Evolutionary conservation across 805 yeast genomes (phyloP).

Genomic region (Jamesozyma gamospora): DNA sequence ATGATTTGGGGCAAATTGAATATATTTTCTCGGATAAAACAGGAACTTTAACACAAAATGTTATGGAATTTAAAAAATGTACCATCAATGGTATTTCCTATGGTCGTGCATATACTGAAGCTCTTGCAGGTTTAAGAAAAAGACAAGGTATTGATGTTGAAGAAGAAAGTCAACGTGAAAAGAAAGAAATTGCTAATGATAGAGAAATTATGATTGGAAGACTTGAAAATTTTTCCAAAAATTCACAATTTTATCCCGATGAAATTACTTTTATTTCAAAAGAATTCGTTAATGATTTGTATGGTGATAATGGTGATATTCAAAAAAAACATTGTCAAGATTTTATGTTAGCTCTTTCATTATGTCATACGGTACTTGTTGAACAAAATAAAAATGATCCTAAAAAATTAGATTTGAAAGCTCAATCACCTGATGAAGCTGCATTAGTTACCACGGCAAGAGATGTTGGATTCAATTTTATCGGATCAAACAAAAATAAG

Average conservation of each 20-base stretch:
- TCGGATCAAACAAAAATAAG: slow-evolving; percentile 58
- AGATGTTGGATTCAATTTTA: slow-evolving; percentile 61
- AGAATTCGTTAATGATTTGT: slow-evolving; percentile 51
- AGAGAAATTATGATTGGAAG: slow-evolving; percentile 45
- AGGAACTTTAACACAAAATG: slow-evolving; percentile 74
- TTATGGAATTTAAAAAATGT: slow-evolving; percentile 79
- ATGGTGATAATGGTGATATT: slow-evolving; percentile 33
- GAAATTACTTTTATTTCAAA: slow-evolving; percentile 64
- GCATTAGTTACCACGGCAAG: slow-evolving; percentile 79
- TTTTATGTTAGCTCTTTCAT: slow-evolving; percentile 65
- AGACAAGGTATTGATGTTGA: slow-evolving; percentile 70
- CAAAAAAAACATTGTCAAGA: slow-evolving; percentile 58
- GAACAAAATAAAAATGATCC: slow-evolving; percentile 58
- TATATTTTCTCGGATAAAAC: slow-evolving; percentile 79
- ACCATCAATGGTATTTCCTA: slow-evolving; percentile 64
- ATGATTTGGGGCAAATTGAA: slow-evolving; percentile 80
- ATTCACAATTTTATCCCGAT: slow-evolving; percentile 39
- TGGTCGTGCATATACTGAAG: slow-evolving; percentile 79
- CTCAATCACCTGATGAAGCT: slow-evolving; percentile 84
- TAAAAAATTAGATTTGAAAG: slow-evolving; percentile 47
- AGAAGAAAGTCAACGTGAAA: slow-evolving; percentile 44
- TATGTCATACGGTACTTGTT: slow-evolving; percentile 70
- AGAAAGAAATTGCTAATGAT: slow-evolving; percentile 46
- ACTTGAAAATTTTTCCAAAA: slow-evolving; percentile 31
- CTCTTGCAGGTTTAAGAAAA: slow-evolving; percentile 67